Conservation (phyloP, 306 rosid species). For the Cicer arietinum region DNA sequence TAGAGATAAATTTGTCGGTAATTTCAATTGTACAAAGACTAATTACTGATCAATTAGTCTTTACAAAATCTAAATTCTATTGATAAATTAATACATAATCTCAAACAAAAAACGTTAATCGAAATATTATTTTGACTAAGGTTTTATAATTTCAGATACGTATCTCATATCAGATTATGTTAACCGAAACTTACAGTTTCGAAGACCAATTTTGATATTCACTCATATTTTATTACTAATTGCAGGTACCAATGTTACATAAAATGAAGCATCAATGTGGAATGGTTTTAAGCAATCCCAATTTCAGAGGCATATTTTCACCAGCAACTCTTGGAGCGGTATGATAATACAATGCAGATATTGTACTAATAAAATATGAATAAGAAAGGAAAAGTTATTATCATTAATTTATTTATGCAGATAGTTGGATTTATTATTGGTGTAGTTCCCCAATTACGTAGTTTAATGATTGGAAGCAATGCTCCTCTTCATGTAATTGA, state of each 20-base stretch:
- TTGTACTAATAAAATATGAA: background rate
- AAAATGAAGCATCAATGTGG: constrained; percentile 43
- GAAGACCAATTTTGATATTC: no score
- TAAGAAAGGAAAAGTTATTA: background rate
- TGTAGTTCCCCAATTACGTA: constrained; percentile 56
- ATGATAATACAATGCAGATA: constrained; percentile 23
- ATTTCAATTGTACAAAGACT: no score
- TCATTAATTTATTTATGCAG: constrained; percentile 41
- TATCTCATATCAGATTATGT: no score
- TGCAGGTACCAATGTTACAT: constrained; percentile 50
- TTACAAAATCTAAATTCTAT: no score
- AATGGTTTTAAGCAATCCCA: constrained; percentile 48
- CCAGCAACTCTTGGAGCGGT: constrained; percentile 89
- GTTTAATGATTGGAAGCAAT: constrained; percentile 56
- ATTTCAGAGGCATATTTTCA: constrained; percentile 66
- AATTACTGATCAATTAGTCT: no score
- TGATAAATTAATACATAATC: no score
- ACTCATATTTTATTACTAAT: constrained; percentile 2
- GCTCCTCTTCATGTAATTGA: constrained; percentile 82
- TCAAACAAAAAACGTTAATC: no score
- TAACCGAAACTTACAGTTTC: no score
- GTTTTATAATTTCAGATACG: no score
- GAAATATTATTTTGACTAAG: no score
- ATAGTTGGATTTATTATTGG: constrained; percentile 70
- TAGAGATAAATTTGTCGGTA: no score